phyloP scores from a whole-genome alignment of 2,329 filamentous ascomycete genomes.

The Corniculantispora saksenae region DNA sequence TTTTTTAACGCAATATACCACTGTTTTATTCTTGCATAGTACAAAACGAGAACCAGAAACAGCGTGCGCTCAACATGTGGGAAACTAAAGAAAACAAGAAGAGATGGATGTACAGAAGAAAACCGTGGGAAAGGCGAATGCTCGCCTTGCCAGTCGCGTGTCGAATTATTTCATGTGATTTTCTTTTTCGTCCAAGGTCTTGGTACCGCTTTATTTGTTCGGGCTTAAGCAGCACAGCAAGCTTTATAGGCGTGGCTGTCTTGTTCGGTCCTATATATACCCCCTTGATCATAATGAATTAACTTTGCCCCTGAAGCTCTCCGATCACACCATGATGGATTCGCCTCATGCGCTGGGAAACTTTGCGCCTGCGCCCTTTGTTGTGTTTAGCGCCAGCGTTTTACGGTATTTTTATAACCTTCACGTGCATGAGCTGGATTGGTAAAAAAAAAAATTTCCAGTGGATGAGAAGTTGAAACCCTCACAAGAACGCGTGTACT shows the following conservation, averaged over 20 bases:
- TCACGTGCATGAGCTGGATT: background rate
- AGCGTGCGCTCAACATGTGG: background rate
- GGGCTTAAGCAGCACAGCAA: background rate
- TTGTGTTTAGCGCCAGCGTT: background rate
- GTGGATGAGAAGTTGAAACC: no score
- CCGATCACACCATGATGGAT: background rate
- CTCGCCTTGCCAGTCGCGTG: background rate
- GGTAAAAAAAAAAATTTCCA: background rate
- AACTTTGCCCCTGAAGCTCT: background rate
- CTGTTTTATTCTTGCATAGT: background rate
- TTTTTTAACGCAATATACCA: conserved; percentile 11
- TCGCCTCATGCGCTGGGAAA: background rate
- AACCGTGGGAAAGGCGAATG: background rate
- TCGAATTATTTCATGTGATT: background rate
- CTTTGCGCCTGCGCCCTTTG: background rate
- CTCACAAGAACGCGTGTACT: background rate
- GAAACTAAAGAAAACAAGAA: background rate
- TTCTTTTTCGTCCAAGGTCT: background rate
- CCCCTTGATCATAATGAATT: background rate
- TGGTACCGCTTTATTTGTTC: background rate
- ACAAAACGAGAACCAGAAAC: background rate
- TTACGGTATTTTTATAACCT: background rate
- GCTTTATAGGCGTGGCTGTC: background rate
- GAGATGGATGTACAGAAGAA: background rate
- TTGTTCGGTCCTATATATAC: background rate